These are phyloP conservation scores for Letharia lupina DNA, from an alignment of 495 filamentous ascomycete species.

Conservation along the genomic window DNA sequence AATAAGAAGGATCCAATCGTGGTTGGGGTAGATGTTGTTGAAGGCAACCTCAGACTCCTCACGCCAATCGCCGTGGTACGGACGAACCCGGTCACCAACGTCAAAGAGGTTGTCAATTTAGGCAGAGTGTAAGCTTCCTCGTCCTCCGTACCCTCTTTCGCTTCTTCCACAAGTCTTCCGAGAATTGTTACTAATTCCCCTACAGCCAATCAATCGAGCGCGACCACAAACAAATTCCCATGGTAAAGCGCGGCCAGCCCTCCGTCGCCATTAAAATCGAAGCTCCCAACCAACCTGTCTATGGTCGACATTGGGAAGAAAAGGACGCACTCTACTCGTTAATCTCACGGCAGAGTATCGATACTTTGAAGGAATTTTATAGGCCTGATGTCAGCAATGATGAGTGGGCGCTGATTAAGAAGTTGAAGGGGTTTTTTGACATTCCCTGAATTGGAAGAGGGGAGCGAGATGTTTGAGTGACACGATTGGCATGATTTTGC, in stretches of 20 bases:
- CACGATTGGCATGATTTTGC: not conserved
- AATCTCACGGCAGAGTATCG: slow-evolving; percentile 81
- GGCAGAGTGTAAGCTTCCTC: slow-evolving; percentile 82
- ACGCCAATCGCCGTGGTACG: slow-evolving; percentile 84
- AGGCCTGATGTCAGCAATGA: slow-evolving; percentile 82
- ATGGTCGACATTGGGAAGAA: slow-evolving; percentile 93
- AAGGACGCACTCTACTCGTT: slow-evolving; percentile 79
- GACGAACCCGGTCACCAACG: slow-evolving; percentile 64
- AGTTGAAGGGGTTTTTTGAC: slow-evolving; percentile 91
- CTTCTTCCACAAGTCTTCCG: not conserved
- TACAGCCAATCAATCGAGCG: slow-evolving; percentile 86
- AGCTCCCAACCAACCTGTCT: slow-evolving; percentile 86
- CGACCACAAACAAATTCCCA: slow-evolving; percentile 86
- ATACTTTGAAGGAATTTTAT: slow-evolving; percentile 95
- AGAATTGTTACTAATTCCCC: slow-evolving; percentile 12
- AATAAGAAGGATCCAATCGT: slow-evolving; percentile 98
- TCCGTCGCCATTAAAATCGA: slow-evolving; percentile 98
- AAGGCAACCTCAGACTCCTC: slow-evolving; percentile 74
- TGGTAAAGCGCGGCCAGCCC: slow-evolving; percentile 93
- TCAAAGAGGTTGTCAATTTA: slow-evolving; percentile 72
- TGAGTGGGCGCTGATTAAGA: slow-evolving; percentile 86
- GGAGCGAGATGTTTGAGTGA: not conserved
- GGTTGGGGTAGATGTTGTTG: slow-evolving; percentile 87
- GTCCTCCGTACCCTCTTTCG: slow-evolving; percentile 2
- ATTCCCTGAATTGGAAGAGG: slow-evolving; percentile 50